Evolutionary conservation across 1,284 basidiomycete species (phyloP), one percentile per base, ranked within the genome.

Genomic region (Apiotrichum akiyoshidainum): DNA sequence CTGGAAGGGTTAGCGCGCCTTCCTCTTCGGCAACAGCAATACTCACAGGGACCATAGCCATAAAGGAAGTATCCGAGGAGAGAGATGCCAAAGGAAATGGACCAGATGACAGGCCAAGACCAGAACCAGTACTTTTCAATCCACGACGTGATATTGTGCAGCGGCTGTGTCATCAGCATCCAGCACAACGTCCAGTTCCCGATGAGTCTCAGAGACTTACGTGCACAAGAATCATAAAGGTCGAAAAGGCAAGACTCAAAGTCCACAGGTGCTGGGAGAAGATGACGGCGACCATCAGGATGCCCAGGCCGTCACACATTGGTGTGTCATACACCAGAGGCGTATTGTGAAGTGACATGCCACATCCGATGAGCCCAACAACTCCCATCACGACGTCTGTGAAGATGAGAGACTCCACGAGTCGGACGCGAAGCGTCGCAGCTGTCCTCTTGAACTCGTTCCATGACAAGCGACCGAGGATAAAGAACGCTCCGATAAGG

Each of bases 221-320:
- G 52, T 77, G 68, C 35, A 76, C 73, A 39, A 79, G 68, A 58
- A 79, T 78, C 66, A 79, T 69, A 57, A 73, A 79, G 0, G 78
- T 79, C 10, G 71, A 69, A 22, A 75, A 59, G 9, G 77, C 77
- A 2, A 79, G 65, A 7, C 65, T 50, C 12, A 79, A 61, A 9
- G 77, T 79, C 75, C 77, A 79, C 17, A 78, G 54, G 54, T 79
- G 78, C 65, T 79, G 76, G 67, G 59, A 44, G 17, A 50, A 57
- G 5, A 79, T 49, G 14, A 75, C 55, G 11, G 71, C 63, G 5
- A 69, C 67, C 16, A 79, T 56, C 19, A 72, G 58, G 26, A 76
- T 65, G 6, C 77, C 77, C 14, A 77, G 63, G 1, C 71, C 76
- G 42, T 76, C 69, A 54, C 78, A 79, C 11, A 67, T 58, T 0